Base-by-base conservation (phyloP, 495 filamentous ascomycete genomes). In the Penicillium atrosanguineum region DNA sequence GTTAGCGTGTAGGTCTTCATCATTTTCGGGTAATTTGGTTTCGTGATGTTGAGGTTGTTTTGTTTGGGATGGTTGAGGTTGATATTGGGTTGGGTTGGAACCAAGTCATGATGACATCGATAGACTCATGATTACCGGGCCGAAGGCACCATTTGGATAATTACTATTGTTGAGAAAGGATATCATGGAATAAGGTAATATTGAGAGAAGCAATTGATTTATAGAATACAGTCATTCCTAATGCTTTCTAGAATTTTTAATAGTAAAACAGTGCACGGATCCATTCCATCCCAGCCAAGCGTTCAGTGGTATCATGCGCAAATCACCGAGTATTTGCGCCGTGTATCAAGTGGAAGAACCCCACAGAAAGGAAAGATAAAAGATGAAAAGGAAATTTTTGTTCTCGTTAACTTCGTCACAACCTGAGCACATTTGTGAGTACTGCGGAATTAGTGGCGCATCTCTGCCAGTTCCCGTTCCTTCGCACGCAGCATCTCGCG, bases 391-490 rank as follows among this genome's bases (percentile, higher is more conserved):
- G 21, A 28, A 21, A 31, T 36, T 41, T 49, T 49, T 21, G 28
- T 57, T 50, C 44, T 60, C 63, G 53, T 66, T 58, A 63, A 38
- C 21, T 57, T 64, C 64, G 53, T 67, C 48, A 64, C 51, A 46
- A 48, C 42, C 45, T 45, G 58, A 42, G 41, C 46, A 29, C 49
- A 28, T 52, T 15, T 52, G 23, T 23, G 23, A 23, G 2, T 5
- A 23, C 23, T 23, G 31, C 26, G n/a, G 34, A 19, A 53, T 50
- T 60, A 65, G 26, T 69, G 65, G 45, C 69, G 78, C 57, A 91
- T 67, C 59, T 87, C 87, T 23, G 87, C 87, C 51, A 95, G 68
- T 52, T 95, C 90, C 46, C 84, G 79, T 68, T 95, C 89, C 64
- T 90, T 93, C 20, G 83, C 83, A 18, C 81, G 78, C 34, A 96